Base-by-base conservation (phyloP, 2,329 filamentous ascomycete species). In the Raffaelea deltoideospora region DNA sequence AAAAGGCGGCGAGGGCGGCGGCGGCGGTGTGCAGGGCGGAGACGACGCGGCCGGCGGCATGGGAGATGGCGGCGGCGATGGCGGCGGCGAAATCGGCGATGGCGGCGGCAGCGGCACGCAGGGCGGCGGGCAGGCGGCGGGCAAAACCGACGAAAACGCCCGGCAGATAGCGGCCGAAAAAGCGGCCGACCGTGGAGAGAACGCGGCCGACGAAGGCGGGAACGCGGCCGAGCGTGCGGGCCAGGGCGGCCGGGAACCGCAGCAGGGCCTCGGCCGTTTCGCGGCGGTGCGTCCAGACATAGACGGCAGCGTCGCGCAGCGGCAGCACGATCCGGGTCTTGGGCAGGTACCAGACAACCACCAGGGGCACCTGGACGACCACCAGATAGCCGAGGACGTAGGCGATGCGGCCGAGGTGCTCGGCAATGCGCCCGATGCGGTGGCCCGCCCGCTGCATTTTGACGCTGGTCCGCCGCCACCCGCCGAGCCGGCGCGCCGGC, bases 401-500 rank as follows among this genome's bases (percentile, higher is more conserved):
- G 5, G 55, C 57, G 7, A 56, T 11, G 23, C 23, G 23, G 8
- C 23, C 8, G 23, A 24, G 8, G 8, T 24, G 23, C 28, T n/a
- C 9, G 28, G 13, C 28, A 30, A n/a, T 7, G 2, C 8, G 10
- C 2, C 29, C 31, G 3, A 62, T n/a, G n/a, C 5, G 24, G 24
- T 27, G 9, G 24, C 14, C 9, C 24, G 14, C 9, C 24, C 9
- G 24, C n/a, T 42, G 43, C 5, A 51, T 39, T n/a, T 23, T 23
- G 11, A 7, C 8, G 17, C 5, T 33, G 2, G 33, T 19, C 10
- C 23, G 22, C 9, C 18, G 15, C 14, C 27, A 19, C 3, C 53
- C 56, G 4, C 61, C 62, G 3, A 47, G 54, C 0, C 63, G 48
- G 0, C 60, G 48, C 0, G 43, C 30, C 0, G 63, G 64, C 1